phyloP scores from a whole-genome alignment of 1,139 yeast genomes.

The Nadsonia starkeyi-henricii region DNA sequence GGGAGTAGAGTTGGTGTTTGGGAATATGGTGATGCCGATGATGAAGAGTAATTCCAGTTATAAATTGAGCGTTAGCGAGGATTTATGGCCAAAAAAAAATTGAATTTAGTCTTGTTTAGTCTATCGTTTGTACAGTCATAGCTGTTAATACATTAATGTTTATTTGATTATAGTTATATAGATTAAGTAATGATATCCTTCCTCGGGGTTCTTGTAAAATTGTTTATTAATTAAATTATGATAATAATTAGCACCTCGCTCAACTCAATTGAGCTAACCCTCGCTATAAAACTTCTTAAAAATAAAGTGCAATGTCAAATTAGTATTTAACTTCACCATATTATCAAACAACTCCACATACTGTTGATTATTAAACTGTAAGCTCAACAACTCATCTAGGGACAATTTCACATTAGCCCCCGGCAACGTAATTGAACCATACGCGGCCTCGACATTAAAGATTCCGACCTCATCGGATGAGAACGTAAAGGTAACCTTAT shows the following conservation, averaged over 20 bases:
- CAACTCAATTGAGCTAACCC: slow-evolving; percentile 2
- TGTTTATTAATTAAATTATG: no score
- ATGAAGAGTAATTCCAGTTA: slow-evolving; percentile 38
- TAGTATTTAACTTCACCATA: slow-evolving; percentile 51
- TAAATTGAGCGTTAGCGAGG: no score
- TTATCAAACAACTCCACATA: slow-evolving; percentile 46
- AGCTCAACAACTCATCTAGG: slow-evolving; percentile 53
- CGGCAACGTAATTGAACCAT: slow-evolving; percentile 31
- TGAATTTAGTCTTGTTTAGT: no score
- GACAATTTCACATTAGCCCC: slow-evolving; percentile 44
- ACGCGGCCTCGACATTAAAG: slow-evolving; percentile 54
- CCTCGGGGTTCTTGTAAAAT: no score
- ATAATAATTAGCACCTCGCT: no score
- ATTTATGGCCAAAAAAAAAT: no score
- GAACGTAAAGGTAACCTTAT: slow-evolving; percentile 61
- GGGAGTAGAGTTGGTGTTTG: slow-evolving; percentile 51
- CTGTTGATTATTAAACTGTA: slow-evolving; percentile 42
- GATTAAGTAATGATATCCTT: no score
- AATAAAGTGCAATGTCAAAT: slow-evolving; percentile 49
- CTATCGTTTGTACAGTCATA: no score
- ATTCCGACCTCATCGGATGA: slow-evolving; percentile 63
- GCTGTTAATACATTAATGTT: no score
- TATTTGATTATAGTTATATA: no score
- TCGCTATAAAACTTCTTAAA: slow-evolving; percentile 56
- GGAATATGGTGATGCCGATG: slow-evolving; percentile 69